phyloP scores from a whole-genome alignment of 1,284 basidiomycete genomes.

The Sutorius eximius region DNA sequence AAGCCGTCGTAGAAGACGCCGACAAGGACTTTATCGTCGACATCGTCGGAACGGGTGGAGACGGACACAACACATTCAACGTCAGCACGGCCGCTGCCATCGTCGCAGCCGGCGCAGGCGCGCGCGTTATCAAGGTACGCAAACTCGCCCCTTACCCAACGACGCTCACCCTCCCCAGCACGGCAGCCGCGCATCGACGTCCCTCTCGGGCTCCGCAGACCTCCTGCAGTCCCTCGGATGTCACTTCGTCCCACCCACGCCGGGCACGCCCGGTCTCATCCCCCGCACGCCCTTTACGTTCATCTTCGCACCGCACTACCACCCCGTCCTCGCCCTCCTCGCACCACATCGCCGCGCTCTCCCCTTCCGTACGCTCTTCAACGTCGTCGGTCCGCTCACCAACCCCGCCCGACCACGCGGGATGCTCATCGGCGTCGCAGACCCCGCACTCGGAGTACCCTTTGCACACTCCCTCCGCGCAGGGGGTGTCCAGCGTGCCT shows the following conservation, averaged over 20 bases:
- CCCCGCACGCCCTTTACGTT: constrained; percentile 81
- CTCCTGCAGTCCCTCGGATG: constrained; percentile 86
- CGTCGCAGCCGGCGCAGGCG: constrained; percentile 93
- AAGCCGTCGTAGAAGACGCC: constrained; percentile 54
- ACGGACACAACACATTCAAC: constrained; percentile 97
- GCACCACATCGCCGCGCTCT: constrained; percentile 85
- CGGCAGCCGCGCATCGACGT: constrained; percentile 91
- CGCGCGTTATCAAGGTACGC: constrained; percentile 87
- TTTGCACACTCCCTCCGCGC: constrained; percentile 78
- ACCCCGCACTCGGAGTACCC: constrained; percentile 77
- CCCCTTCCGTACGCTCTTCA: constrained; percentile 97
- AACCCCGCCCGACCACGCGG: constrained; percentile 86
- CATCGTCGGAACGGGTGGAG: constrained; percentile 77
- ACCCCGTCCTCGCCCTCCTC: constrained; percentile 83
- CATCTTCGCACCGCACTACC: constrained; percentile 92
- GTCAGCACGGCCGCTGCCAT: constrained; percentile 95
- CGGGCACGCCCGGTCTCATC: constrained; percentile 56
- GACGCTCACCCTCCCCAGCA: constrained; percentile 49
- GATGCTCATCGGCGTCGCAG: constrained; percentile 91
- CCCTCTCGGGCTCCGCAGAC: constrained; percentile 93
- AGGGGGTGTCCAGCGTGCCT: constrained; percentile 74
- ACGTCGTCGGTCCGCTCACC: constrained; percentile 91
- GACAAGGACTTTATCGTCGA: constrained; percentile 71
- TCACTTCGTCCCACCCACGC: constrained; percentile 67
- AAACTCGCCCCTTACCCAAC: neutral